Evolutionary conservation across 2,329 filamentous ascomycete species (phyloP), one percentile per base, ranked within the genome.

Genomic region (Escovopsis sp.): DNA sequence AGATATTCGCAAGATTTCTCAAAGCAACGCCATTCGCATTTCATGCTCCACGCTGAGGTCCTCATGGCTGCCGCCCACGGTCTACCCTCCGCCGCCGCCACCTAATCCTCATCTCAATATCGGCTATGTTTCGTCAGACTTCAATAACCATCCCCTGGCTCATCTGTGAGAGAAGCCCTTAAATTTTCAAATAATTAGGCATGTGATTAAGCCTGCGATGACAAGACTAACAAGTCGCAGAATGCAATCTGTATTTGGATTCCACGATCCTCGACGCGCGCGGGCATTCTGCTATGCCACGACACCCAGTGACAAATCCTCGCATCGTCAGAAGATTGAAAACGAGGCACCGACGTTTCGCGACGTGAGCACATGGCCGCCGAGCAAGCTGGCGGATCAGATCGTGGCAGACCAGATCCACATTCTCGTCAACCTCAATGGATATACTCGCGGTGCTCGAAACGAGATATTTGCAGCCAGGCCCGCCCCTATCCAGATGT

Each of bases 201-300:
- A 20, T 4, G 20, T 30, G 27, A 8, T 3, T 30, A 11, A 7
- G 27, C 41, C 10, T 37, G 12, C 25, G 15, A 20, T 20, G 20
- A 6, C 20, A 20, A 20, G 20, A 20, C 20, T 20, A 6, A 20
- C 20, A 20, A 4, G 20, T 20, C 20, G 20, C 42, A 76, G 72
- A 42, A 98, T 98, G 91, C 91, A 98, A 64, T 96, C 91, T 1
- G 88, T 96, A 6, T 98, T 98, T 61, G 91, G 91, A 0, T 70
- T 96, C 44, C 91, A 98, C 56, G 69, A 94, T 51, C 70, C 70
- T 0, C 61, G 59, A 20, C 76, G 80, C 24, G 84, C 85, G 13
- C 84, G 81, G 51, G 89, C 91, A 0, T 87, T 88, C 55, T 98
- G 91, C 59, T 98, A 98, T 58, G 91, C 91, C 11, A 98, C 91